Evolutionary conservation across 495 filamentous ascomycete genomes (phyloP).

Genomic region (Talaromyces trachyspermus): DNA sequence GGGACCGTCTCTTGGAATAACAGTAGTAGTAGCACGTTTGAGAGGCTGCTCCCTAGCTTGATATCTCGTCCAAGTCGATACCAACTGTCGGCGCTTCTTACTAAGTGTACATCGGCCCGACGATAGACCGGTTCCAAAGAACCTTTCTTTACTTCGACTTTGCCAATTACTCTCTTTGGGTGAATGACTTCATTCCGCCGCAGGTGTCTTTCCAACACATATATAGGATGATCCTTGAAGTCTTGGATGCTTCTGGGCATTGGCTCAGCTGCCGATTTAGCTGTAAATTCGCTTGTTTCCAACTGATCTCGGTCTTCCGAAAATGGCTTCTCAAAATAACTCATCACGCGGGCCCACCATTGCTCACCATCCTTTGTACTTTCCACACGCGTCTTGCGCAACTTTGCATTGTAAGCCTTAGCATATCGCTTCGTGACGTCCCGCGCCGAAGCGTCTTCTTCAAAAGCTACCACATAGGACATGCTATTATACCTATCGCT

Average conservation of each 20-base stretch:
- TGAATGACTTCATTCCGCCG: conserved; percentile 71
- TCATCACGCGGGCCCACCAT: conserved; percentile 66
- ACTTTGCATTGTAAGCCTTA: conserved; percentile 84
- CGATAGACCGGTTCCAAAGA: conserved; percentile 64
- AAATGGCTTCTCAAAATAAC: conserved; percentile 49
- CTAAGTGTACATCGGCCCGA: conserved; percentile 67
- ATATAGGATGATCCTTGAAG: conserved; percentile 88
- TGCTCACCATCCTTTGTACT: conserved; percentile 51
- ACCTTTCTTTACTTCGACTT: conserved; percentile 54
- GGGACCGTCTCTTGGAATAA: too few relatives aligned
- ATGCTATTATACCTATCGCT: conserved; percentile 65
- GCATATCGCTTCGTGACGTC: conserved; percentile 79
- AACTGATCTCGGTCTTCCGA: conserved; percentile 66
- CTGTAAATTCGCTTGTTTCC: conserved; percentile 67
- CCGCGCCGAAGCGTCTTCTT: conserved; percentile 61
- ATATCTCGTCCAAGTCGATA: conserved; percentile 77
- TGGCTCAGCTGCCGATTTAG: conserved; percentile 64
- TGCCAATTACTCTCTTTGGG: conserved; percentile 65
- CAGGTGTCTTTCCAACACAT: conserved; percentile 84
- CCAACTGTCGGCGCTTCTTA: conserved; percentile 76
- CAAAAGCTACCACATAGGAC: conserved; percentile 80
- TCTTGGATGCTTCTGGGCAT: conserved; percentile 87
- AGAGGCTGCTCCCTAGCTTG: conserved; percentile 65
- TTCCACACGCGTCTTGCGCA: conserved; percentile 68
- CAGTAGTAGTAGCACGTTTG: conserved; percentile 56